Evolutionary conservation across 306 rosid species (phyloP).

Genomic region (Cicer judaicum): DNA sequence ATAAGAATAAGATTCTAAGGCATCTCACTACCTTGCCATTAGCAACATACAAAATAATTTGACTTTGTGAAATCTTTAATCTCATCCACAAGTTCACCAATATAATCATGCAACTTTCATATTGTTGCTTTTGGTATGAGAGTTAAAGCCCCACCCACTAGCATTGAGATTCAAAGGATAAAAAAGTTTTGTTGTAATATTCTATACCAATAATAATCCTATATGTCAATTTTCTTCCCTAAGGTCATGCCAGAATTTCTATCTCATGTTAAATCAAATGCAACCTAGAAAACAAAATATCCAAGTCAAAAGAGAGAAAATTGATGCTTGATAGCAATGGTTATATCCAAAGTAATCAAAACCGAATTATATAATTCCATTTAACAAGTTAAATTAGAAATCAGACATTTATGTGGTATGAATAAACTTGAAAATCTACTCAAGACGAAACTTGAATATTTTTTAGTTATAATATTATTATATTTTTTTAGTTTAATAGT

Average conservation of each 20-base stretch:
- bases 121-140: slow-evolving; percentile 44
- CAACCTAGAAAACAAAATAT: slow-evolving; percentile 20
- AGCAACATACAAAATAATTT: slow-evolving; percentile 54
- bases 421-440: too few relatives aligned
- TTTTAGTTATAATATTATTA: too few relatives aligned
- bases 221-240: slow-evolving; percentile 34
- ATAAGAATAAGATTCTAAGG: slow-evolving; percentile 59
- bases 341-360: background rate
- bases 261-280: slow-evolving; percentile 11
- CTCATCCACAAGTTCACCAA: slow-evolving; percentile 51
- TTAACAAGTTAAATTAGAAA: too few relatives aligned
- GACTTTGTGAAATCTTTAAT: slow-evolving; percentile 52
- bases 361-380: too few relatives aligned
- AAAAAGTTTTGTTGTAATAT: slow-evolving; percentile 47
- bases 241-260: slow-evolving; percentile 42
- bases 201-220: slow-evolving; percentile 49
- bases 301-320: slow-evolving; percentile 35
- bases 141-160: slow-evolving; percentile 54
- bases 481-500: too few relatives aligned
- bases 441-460: too few relatives aligned
- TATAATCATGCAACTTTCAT: slow-evolving; percentile 46
- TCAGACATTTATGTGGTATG: too few relatives aligned
- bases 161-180: slow-evolving; percentile 44
- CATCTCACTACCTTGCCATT: slow-evolving; percentile 57
- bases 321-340: slow-evolving; percentile 21